Evolutionary conservation across 164 flowering plant species (phyloP), one percentile per base, ranked within the genome.

Genomic region (Aristolochia californica): DNA sequence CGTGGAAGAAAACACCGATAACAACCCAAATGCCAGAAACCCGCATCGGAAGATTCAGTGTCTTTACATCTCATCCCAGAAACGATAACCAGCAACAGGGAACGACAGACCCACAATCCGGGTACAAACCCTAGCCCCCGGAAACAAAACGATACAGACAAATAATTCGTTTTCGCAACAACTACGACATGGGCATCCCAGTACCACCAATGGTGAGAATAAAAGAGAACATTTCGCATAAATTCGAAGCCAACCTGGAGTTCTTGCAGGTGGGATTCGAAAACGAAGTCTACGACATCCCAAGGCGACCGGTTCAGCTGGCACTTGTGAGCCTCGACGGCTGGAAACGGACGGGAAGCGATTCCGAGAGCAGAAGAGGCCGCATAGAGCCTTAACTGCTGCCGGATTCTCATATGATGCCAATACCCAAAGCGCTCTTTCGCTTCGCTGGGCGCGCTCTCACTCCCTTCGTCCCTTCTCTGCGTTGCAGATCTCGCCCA

Each of bases 221-320:
- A 12, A 8, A 34, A 34, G 40, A 12, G 10, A 34, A 8, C 40
- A 34, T 34, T 34, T 34, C 1, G 40, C 1, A 7, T 0, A 7
- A 12, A 34, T 34, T 34, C 10, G 40, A 9, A 9, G 43, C 57
- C 48, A 34, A 66, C 70, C 65, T 61, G 43, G 28, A 2, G 57
- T 17, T 52, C 56, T 15, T 53, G 38, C 21, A 43, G 20, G 40
- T 50, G 45, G 15, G 53, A 45, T 51, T 68, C 65, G 40, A 49
- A 53, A 38, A 61, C 9, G 70, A 74, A 64, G 13, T 75, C 23
- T 50, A 75, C 66, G 61, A 78, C 81, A 72, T 82, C 87, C 87
- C 87, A 82, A 2, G 80, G 82, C 18, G 83, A 77, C 65, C 70
- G 77, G 68, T 77, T 82, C 47, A 79, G 75, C 74, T 75, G 60